Evolutionary conservation across 2,329 filamentous ascomycete species (phyloP).

Genomic region (Lachnellula occidentalis): DNA sequence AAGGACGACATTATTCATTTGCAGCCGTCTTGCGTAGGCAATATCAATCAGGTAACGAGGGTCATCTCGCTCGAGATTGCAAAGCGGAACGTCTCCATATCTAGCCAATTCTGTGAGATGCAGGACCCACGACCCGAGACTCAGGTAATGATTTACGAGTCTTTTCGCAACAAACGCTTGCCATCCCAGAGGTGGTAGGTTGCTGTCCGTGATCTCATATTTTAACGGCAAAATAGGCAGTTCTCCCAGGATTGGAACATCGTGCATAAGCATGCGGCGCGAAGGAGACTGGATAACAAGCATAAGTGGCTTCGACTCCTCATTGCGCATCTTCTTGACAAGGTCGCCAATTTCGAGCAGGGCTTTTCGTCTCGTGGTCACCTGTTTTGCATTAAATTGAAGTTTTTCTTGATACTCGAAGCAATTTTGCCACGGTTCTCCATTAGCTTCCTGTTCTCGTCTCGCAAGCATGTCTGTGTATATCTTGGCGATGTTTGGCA

Average conservation of each 20-base stretch:
- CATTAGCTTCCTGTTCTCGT: constrained; percentile 59
- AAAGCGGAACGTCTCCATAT: constrained; percentile 91
- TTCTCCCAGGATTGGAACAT: constrained; percentile 76
- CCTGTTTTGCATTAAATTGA: constrained; percentile 78
- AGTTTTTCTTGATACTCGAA: constrained; percentile 85
- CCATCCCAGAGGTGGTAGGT: constrained; percentile 89
- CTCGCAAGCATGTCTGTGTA: constrained; percentile 72
- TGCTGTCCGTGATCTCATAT: constrained; percentile 77
- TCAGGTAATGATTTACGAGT: constrained; percentile 83
- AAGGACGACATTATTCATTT: constrained; percentile 86
- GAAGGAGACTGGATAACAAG: constrained; percentile 90
- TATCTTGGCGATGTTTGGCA: constrained; percentile 86
- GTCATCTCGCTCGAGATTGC: constrained; percentile 91
- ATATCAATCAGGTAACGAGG: constrained; percentile 94
- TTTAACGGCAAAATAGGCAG: constrained; percentile 78
- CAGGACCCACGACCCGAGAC: constrained; percentile 85
- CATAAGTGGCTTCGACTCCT: constrained; percentile 74
- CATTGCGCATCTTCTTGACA: constrained; percentile 83
- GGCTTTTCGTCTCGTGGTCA: constrained; percentile 84
- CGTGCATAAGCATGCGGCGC: constrained; percentile 71
- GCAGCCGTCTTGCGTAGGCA: constrained; percentile 83
- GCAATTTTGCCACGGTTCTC: constrained; percentile 69
- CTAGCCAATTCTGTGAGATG: constrained; percentile 83
- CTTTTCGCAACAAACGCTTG: constrained; percentile 83
- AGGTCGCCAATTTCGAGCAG: constrained; percentile 82